Conservation (phyloP, 2,329 filamentous ascomycete genomes). For the Fusarium sp. region DNA sequence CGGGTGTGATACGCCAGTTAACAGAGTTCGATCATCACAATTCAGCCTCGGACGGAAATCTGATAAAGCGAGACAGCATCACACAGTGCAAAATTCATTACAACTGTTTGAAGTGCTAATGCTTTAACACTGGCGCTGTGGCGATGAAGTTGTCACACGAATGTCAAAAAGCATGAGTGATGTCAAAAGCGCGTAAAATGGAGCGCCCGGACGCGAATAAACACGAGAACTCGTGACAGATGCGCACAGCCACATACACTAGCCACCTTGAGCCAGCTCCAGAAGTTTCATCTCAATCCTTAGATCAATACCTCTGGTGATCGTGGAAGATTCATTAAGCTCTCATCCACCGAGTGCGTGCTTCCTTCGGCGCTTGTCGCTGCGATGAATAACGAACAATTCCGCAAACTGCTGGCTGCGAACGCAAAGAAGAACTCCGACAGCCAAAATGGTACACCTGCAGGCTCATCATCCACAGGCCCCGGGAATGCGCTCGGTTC, state of each 20-base stretch:
- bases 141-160: constrained; percentile 2
- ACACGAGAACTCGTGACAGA: constrained; percentile 57
- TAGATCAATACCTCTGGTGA: not conserved
- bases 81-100: not conserved
- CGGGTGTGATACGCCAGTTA: constrained; percentile 5
- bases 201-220: constrained; percentile 42
- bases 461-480: constrained; percentile 43
- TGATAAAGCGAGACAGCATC: not conserved
- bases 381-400: constrained; percentile 94
- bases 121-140: not conserved
- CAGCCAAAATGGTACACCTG: constrained; percentile 60
- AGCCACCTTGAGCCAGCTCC: constrained; percentile 37
- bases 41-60: not conserved
- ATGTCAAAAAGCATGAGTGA: constrained; percentile 10
- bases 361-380: not conserved
- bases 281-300: constrained; percentile 2
- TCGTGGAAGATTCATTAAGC: not conserved
- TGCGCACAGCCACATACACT: constrained; percentile 34
- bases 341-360: not conserved
- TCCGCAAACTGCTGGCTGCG: constrained; percentile 79
- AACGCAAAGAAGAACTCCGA: constrained; percentile 56
- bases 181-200: constrained; percentile 53
- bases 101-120: not conserved
- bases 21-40: constrained; percentile 4
- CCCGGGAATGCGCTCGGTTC: constrained; percentile 74